phyloP scores from a whole-genome alignment of 768 basidiomycete species.

The Boletus edulis region DNA sequence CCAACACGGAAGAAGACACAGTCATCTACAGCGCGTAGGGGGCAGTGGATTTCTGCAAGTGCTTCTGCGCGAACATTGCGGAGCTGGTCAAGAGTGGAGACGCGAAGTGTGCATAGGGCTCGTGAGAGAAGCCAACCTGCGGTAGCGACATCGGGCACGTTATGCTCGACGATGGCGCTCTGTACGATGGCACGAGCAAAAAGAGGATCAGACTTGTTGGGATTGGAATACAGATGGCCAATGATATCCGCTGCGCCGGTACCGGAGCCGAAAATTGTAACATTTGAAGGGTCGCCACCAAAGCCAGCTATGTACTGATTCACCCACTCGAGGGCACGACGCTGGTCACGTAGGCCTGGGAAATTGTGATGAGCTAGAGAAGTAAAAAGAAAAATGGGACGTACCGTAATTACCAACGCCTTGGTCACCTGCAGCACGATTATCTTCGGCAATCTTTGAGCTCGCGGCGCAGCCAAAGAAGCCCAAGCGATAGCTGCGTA shows the following conservation, averaged over 20 bases:
- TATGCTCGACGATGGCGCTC: slow-evolving; percentile 62
- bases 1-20: slow-evolving; percentile 63
- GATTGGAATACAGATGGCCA: slow-evolving; percentile 59
- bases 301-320: slow-evolving; percentile 58
- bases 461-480: slow-evolving; percentile 76
- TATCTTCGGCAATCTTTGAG: slow-evolving; percentile 64
- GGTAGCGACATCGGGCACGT: slow-evolving; percentile 53
- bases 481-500: slow-evolving; percentile 68
- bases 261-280: slow-evolving; percentile 43
- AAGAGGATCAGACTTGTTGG: slow-evolving; percentile 56
- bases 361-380: slow-evolving; percentile 1
- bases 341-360: slow-evolving; percentile 62
- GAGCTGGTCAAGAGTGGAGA: slow-evolving; percentile 59
- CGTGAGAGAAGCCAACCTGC: slow-evolving; percentile 70
- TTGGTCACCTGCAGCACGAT: slow-evolving; percentile 58
- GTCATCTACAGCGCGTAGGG: slow-evolving; percentile 62
- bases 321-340: slow-evolving; percentile 62
- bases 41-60: slow-evolving; percentile 51
- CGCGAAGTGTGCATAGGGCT: slow-evolving; percentile 53
- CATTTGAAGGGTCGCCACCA: slow-evolving; percentile 59
- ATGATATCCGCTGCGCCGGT: slow-evolving; percentile 54
- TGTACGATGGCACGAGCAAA: slow-evolving; percentile 79
- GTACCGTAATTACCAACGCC: slow-evolving; percentile 78
- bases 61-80: slow-evolving; percentile 56
- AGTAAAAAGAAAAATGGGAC: slow-evolving; percentile 17